Base-by-base conservation (phyloP, 106 monocot genomes). In the Dioscorea dumetorum region DNA sequence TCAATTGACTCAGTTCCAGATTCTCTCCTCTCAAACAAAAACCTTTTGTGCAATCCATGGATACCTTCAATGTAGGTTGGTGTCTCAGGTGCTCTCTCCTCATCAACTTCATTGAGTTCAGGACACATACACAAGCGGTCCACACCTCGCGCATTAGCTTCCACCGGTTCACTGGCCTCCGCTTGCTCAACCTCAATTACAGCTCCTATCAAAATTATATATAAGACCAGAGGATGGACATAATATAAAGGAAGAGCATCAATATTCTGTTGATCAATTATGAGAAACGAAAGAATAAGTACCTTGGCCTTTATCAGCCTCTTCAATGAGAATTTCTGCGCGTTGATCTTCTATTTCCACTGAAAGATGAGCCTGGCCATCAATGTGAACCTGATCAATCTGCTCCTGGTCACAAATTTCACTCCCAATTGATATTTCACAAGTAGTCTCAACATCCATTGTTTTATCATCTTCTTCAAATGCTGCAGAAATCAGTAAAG, bases 361-460 rank as follows among this genome's bases (percentile, higher is more conserved):
- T 24, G 59, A 20, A 2, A 71, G 34, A 76, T 62, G 56, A 69
- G 48, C 57, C 8, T 33, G 24, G 49, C 79, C 72, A 50, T 66
- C 22, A n/a, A 70, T n/a, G 8, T 67, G 81, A 57, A 74, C 64
- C 15, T 71, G 68, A 49, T 67, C 74, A 48, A 61, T 62, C 15
- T 78, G 70, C 68, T 91, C 91, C 22, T 87, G 58, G 49, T 86
- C 88, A 60, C 81, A 81, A 50, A 89, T 93, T 65, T 93, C 88
- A 79, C 88, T 88, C 24, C 89, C 88, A 35, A 86, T 89, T 24
- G 93, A 83, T 64, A 89, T 69, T 61, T 81, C 81, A 76, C 72
- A 76, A 58, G 76, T 80, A 34, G 70, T 54, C 16, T 89, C 85
- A 66, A 20, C 71, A 72, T 82, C 73, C 33, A 68, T 34, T 11